Base-by-base conservation (phyloP, 495 filamentous ascomycete species). In the Aspergillus bridgeri region DNA sequence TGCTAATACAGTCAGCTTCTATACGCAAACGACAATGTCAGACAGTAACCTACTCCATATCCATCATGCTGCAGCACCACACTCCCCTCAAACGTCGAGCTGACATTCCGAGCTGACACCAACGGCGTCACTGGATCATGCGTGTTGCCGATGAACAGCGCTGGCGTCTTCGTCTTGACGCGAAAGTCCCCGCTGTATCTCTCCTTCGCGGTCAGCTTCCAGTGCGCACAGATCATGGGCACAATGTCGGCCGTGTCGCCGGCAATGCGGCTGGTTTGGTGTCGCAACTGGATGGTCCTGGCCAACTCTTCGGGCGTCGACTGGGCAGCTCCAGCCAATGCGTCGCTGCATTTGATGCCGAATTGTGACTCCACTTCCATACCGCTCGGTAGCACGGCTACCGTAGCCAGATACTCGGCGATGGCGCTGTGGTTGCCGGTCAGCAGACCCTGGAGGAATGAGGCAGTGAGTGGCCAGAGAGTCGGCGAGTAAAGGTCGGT, bases 101-200 rank as follows among this genome's bases (percentile, higher is more conserved):
- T 80, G 42, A 77, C 65, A 50, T 80, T 79, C 38, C 61, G 59
- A 0, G 79, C 80, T 7, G 68, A 75, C 11, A 57, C 56, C 8
- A 81, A 55, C 15, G 80, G 75, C 0, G 80, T 81, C 27, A 69
- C 62, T 1, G 70, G 65, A 53, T 81, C 79, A 6, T 60, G 59
- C 0, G 65, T 71, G 54, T 77, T 81, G 2, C 74, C 71, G 18
- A 79, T 68, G 20, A 81, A 64, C 7, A 83, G 60, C 11, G 76
- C 58, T 1, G 77, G 77, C 21, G 73, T 70, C 64, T 68, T 72
- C 3, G 76, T 79, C 61, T 69, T 73, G 11, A 76, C 70, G 6
- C 68, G 49, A 55, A 77, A 80, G 49, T 66, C 60, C 0, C 73
- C 76, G 7, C 20, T 62, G 54, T 78, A 81, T 6, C 62, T 58